A percentile compares a stretch with the other conserved stretches of the same genome.
These are phyloP conservation scores for Eucalyptus pauciflora DNA, from an alignment of 345 rosid species.

Conservation along the genomic window DNA sequence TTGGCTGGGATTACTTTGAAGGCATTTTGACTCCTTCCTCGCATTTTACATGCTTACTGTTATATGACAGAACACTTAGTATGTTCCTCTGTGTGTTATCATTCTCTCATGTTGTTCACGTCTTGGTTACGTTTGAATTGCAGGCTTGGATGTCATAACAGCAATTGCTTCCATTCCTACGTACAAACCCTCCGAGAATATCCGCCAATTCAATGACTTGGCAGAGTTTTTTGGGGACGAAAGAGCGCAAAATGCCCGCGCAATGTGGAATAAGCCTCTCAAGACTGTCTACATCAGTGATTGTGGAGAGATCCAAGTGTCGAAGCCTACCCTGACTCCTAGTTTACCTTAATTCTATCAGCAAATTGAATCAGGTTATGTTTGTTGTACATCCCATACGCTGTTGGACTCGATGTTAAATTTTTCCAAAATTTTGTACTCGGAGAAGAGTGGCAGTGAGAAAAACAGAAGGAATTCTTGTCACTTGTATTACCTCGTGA, in stretches of 20 bases:
- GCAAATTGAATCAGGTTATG: background rate
- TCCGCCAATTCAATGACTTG: slow-evolving; percentile 58
- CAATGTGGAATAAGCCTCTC: slow-evolving; percentile 69
- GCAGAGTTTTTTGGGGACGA: slow-evolving; percentile 78
- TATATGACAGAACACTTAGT: background rate
- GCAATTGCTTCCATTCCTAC: slow-evolving; percentile 71
- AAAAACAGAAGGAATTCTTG: background rate
- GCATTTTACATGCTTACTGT: background rate
- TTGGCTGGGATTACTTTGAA: background rate
- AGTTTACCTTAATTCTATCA: slow-evolving; percentile 28
- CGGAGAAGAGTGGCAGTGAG: background rate
- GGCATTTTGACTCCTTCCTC: background rate
- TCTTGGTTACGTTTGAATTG: background rate
- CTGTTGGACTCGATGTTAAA: background rate
- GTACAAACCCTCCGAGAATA: slow-evolving; percentile 58
- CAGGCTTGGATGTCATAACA: slow-evolving; percentile 81
- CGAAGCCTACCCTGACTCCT: slow-evolving; percentile 69
- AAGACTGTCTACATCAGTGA: slow-evolving; percentile 61
- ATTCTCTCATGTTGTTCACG: background rate
- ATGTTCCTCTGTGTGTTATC: background rate
- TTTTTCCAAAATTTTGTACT: background rate
- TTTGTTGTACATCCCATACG: background rate
- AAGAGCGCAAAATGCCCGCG: slow-evolving; percentile 70
- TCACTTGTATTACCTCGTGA: background rate
- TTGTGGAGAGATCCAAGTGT: slow-evolving; percentile 75